Evolutionary conservation across 345 rosid genomes (phyloP), one percentile per base, ranked within the genome.

Genomic region (Tarenaya hassleriana): DNA sequence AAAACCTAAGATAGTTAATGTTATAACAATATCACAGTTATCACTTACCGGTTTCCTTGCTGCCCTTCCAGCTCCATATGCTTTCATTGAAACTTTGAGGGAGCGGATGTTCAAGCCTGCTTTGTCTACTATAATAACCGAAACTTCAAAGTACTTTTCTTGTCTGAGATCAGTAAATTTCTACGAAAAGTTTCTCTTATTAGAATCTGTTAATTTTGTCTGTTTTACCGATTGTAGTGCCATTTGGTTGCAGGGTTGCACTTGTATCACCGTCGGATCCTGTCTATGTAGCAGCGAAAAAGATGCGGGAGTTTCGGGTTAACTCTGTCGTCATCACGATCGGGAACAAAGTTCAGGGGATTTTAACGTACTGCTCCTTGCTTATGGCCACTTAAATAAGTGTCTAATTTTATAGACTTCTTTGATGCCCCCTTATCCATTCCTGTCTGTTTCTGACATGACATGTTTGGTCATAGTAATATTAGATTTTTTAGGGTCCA

Each of bases 51-150:
- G 31, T 19, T 42, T 5, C 34, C 15, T 14, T 62, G 10, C 11
- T 63, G 18, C 50, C n/a, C 17, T 74, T 68, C 47, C 78, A 82
- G 98, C 84, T 12, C 90, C 95, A 7, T 69, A 71, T 67, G 80
- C 91, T 40, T 94, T 94, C 57, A 80, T 94, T 24, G 97, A 94
- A 51, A 94, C 97, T 38, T 65, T 94, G 77, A 83, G 94, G 69
- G 99, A 94, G 53, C 77, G 83, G 55, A 83, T 94, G 91, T 88
- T 94, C 77, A 94, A 94, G 66, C 99, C 99, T 8, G 72, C 95
- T 10, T 73, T 94, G 74, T 83, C 97, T 21, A 82, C 89, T 29
- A 83, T 94, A 43, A 75, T 88, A 60, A 69, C 81, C 1, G 99
- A 94, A 32, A 80, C 60, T 63, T 64, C 84, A 5, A 88, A 80